Evolutionary conservation across 305 asterid species (phyloP), one percentile per base, ranked within the genome.

Genomic region (Euphrasia arctica): DNA sequence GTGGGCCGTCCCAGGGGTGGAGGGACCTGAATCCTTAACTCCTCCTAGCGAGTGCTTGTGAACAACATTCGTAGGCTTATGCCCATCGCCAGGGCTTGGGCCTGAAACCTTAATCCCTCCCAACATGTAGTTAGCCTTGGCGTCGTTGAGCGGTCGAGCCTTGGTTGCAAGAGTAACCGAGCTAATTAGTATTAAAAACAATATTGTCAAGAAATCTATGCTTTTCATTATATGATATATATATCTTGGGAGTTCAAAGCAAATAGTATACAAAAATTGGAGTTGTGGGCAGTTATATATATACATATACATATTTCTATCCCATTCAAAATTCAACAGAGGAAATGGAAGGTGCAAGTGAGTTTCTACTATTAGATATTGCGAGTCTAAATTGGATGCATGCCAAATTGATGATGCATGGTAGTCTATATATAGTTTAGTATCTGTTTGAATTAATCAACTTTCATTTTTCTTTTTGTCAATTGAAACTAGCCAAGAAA

Each of bases 31-130:
- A 11, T 67, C 39, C 8, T 67, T 67, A 7, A 29, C 11, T 5
- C 64, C 71, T 27, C 64, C 71, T 4, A 45, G 22, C 28, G 48
- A 60, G n/a, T 67, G 27, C 27, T 25, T 25, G 27, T 25, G 27
- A 25, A 25, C 4, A 48, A 29, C 54, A 59, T 49, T 51, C 9
- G 13, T 10, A 4, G 18, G 27, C 9, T 5, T 28, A 29, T 54
- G 43, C 6, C 56, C 62, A 4, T 8, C 63, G 8, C 63, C 54
- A 0, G 64, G 64, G 49, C 64, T 59, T 13, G 80, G 80, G 47
- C 77, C 80, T n/a, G 76, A 71, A 2, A 70, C 59, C 45, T 77
- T 80, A 1, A 64, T 47, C 56, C 66, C 75, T 15, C 65, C 72
- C 25, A 66, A 65, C 5, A 60, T 49, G 11, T 25, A 25, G 27